Evolutionary conservation across 805 yeast species (phyloP).

Genomic region (Candida boleticola): DNA sequence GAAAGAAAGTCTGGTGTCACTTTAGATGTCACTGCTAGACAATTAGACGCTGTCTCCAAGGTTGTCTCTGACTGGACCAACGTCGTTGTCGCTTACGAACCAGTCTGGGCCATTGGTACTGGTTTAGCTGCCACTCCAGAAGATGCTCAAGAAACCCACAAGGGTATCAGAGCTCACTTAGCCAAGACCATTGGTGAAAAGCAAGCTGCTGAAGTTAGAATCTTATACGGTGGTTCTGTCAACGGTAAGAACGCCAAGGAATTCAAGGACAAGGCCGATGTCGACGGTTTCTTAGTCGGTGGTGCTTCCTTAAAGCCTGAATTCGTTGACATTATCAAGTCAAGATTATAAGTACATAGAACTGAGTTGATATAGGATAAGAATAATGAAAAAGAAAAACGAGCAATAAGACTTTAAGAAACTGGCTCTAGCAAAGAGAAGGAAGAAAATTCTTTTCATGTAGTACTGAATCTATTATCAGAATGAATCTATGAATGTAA

Average conservation of each 20-base stretch:
- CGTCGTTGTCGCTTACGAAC: constrained; percentile 96
- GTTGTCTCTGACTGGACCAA: constrained; percentile 84
- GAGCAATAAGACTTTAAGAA: background rate
- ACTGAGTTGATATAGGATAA: too few relatives aligned
- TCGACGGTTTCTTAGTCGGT: constrained; percentile 98
- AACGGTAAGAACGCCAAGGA: constrained; percentile 89
- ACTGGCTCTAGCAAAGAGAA: too few relatives aligned
- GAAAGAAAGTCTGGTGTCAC: constrained; percentile 91
- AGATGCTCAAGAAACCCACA: constrained; percentile 96
- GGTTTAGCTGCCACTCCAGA: constrained; percentile 98
- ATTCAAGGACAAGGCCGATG: constrained; percentile 89
- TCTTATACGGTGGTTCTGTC: constrained; percentile 98
- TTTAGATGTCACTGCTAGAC: constrained; percentile 81
- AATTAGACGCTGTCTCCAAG: constrained; percentile 83
- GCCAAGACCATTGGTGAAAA: constrained; percentile 71
- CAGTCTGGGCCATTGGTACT: constrained; percentile 99
- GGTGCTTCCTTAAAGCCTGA: constrained; percentile 99
- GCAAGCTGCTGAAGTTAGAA: constrained; percentile 77
- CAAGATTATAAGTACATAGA: constrained; percentile 63
- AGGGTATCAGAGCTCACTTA: constrained; percentile 81
- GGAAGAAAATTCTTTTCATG: too few relatives aligned
- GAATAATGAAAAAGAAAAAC: background rate
- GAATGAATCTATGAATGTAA: too few relatives aligned
- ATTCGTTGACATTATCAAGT: constrained; percentile 91
- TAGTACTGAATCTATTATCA: too few relatives aligned